Evolutionary conservation across 371 early-diverging fungal genomes (phyloP).

Genomic region (Scutellospora calospora): DNA sequence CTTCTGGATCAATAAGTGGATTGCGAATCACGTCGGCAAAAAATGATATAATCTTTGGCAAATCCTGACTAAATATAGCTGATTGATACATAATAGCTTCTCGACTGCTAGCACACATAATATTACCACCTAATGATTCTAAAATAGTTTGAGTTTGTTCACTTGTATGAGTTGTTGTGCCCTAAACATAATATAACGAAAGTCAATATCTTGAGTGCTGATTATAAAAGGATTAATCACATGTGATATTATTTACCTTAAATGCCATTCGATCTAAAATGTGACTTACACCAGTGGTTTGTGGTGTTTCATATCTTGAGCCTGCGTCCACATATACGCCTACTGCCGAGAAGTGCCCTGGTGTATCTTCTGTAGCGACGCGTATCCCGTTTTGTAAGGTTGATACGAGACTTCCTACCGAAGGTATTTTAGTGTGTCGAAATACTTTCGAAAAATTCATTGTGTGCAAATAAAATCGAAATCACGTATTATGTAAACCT

Average conservation of each 20-base stretch:
- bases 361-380: constrained; percentile 80
- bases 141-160: constrained; percentile 79
- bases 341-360: constrained; percentile 89
- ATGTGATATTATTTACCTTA: constrained; percentile 65
- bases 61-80: constrained; percentile 86
- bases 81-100: constrained; percentile 96
- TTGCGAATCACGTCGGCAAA: constrained; percentile 83
- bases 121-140: constrained; percentile 90
- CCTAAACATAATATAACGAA: constrained; percentile 47
- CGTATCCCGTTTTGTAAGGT: constrained; percentile 89
- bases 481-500: too few species aligned
- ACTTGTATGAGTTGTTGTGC: constrained; percentile 68
- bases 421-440: too few species aligned
- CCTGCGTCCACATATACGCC: constrained; percentile 94
- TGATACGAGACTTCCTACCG: constrained; percentile 55
- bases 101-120: constrained; percentile 89
- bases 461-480: too few species aligned
- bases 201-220: neutral
- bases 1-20: constrained; percentile 75
- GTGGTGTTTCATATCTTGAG: constrained; percentile 81
- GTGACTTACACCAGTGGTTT: constrained; percentile 82
- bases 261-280: constrained; percentile 92
- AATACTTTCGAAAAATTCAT: too few species aligned
- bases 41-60: constrained; percentile 73
- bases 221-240: neutral